Base-by-base conservation (phyloP, 2,329 filamentous ascomycete genomes). In the Penicillium sp. region DNA sequence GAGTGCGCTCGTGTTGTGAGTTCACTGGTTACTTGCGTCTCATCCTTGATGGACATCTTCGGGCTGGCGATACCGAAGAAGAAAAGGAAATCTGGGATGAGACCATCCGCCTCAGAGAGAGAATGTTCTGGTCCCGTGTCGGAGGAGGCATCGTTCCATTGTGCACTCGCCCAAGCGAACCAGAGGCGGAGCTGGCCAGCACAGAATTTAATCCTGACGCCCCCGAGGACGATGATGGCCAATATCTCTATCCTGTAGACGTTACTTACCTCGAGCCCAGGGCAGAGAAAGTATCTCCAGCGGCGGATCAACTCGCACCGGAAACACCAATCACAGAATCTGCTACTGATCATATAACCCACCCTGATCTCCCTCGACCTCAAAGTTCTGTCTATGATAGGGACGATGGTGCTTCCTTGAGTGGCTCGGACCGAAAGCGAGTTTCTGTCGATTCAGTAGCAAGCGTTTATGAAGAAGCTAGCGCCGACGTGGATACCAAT, bases 51-150 rank as follows among this genome's bases (percentile, higher is more conserved):
- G 94, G 94, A 2, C 89, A 96, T 68, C 94, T 94, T 87, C 86
- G 90, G 50, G 87, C 89, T 13, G 90, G 92, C 46, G 90, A 89
- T 55, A 85, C 89, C 39, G 91, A 94, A 49, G 90, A 92, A 34
- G 91, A 95, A 75, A 91, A 89, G 69, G 85, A 86, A 29, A 91
- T 92, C 0, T 99, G 94, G 94, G 93, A 97, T 71, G 94, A 99
- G 78, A 91, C 91, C 56, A 89, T 97, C 11, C 85, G 89, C 31
- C 76, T 97, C 47, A 83, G 94, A 50, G 94, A 99, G 73, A 87
- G 93, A 65, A 96, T 99, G 89, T 99, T 99, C 72, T 99, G 94
- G 94, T 86, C 90, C 50, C 85, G 94, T 54, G 86, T 99, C 51
- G 93, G 93, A 27, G 94, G 92, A 29, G 94, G 94, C 15, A 91